A percentile compares a stretch with the other conserved stretches of the same genome.
Conservation (phyloP, 345 rosid genomes). For the Excoecaria cochinchinensis region DNA sequence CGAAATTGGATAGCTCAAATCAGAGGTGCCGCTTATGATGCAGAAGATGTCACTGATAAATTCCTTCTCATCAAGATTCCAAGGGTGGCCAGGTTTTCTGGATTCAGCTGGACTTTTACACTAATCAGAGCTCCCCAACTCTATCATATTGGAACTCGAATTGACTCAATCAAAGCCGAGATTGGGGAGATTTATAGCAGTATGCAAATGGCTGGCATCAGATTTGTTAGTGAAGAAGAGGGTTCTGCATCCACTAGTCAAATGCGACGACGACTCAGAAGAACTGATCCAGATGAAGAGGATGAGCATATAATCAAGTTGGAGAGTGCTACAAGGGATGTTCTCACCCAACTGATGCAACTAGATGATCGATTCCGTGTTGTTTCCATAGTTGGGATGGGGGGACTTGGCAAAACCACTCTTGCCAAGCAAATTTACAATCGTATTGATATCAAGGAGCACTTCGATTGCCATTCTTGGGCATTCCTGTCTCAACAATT, state of each 20-base stretch:
- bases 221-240: background rate
- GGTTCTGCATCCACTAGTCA: background rate
- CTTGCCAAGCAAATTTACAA: background rate
- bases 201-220: background rate
- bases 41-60: background rate
- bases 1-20: background rate
- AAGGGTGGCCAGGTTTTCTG: background rate
- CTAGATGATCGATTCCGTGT: background rate
- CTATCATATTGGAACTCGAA: background rate
- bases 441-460: background rate
- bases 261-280: background rate
- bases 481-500: constrained; percentile 1
- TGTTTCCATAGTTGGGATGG: background rate
- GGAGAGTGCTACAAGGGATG: background rate
- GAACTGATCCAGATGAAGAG: background rate
- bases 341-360: background rate
- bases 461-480: background rate
- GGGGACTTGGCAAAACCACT: constrained; percentile 1
- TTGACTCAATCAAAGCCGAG: background rate
- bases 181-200: background rate
- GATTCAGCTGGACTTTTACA: background rate
- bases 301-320: background rate
- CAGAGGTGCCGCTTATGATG: background rate
- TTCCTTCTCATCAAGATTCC: background rate
- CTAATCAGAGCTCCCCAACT: background rate